A percentile compares a stretch with the other conserved stretches of the same genome.
These are phyloP conservation scores for Heracleum sosnowskyi DNA, from an alignment of 129 eudicot genomes.

Conservation along the genomic window DNA sequence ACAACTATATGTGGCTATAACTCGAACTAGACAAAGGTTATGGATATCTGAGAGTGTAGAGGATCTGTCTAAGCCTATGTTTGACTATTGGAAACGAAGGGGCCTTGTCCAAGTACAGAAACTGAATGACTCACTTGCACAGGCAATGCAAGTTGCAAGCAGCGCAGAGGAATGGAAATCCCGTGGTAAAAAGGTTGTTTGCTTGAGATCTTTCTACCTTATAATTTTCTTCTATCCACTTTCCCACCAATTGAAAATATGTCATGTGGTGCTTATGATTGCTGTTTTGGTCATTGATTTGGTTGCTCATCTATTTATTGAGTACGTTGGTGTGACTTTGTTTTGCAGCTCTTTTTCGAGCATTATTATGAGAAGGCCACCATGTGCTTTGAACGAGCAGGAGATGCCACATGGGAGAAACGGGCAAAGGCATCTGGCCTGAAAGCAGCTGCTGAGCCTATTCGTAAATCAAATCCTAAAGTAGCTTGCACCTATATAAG, in stretches of 20 bases:
- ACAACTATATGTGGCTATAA: conserved; percentile 74
- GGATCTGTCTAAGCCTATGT: conserved; percentile 65
- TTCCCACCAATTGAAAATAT: neutral
- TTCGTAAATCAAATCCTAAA: conserved; percentile 45
- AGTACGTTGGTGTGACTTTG: too few species aligned
- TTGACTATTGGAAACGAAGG: conserved; percentile 65
- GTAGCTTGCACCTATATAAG: conserved; percentile 28
- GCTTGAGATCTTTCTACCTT: neutral
- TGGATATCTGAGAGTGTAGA: conserved; percentile 73
- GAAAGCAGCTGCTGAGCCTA: too few species aligned
- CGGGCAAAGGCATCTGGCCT: too few species aligned
- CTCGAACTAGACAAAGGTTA: conserved; percentile 80
- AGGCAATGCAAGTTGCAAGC: conserved; percentile 77
- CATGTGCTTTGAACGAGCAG: too few species aligned
- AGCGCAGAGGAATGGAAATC: conserved; percentile 71
- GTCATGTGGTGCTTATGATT: neutral
- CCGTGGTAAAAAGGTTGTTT: conserved; percentile 55
- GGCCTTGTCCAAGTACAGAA: conserved; percentile 51
- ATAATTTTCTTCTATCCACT: too few species aligned
- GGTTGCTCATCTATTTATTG: too few species aligned
- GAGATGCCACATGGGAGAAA: too few species aligned
- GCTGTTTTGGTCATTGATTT: neutral
- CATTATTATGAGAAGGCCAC: too few species aligned
- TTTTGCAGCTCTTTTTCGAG: too few species aligned
- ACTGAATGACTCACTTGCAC: conserved; percentile 57